These are phyloP conservation scores for Capsella rubella DNA, from an alignment of 441 rosid genomes.

Conservation along the genomic window DNA sequence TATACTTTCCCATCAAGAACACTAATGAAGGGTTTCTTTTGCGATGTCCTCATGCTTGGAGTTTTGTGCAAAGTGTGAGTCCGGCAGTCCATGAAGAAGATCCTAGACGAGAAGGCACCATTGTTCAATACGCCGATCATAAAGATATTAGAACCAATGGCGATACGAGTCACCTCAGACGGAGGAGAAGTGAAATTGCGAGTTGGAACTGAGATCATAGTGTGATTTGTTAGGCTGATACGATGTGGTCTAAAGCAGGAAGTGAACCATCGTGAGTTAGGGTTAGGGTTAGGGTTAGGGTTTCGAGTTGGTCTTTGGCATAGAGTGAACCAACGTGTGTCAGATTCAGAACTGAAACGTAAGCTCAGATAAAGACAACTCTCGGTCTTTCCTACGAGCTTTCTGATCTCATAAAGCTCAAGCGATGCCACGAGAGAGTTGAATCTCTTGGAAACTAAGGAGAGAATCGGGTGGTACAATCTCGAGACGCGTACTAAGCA, in stretches of 20 bases:
- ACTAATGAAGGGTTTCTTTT: background rate
- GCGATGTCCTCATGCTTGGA: background rate
- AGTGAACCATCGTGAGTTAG: background rate
- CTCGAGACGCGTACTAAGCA: slow-evolving; percentile 10
- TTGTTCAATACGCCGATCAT: background rate
- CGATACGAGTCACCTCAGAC: too few species aligned
- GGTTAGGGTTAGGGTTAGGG: background rate
- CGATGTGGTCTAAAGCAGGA: too few species aligned
- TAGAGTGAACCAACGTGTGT: slow-evolving; percentile 2
- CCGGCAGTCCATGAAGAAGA: slow-evolving; percentile 12
- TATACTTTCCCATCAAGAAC: slow-evolving; percentile 16
- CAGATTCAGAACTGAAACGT: background rate
- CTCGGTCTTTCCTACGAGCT: background rate
- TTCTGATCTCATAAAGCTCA: background rate
- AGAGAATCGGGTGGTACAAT: slow-evolving; percentile 12
- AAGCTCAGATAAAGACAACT: slow-evolving; percentile 2
- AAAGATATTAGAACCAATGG: background rate
- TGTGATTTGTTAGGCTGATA: too few species aligned
- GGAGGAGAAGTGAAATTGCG: background rate
- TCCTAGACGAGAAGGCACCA: background rate
- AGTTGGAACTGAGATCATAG: background rate
- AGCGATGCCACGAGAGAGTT: background rate
- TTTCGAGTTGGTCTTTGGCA: background rate
- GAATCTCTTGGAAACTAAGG: slow-evolving; percentile 29
- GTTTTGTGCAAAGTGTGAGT: slow-evolving; percentile 1